These are phyloP conservation scores for Trichoderma pleuroti DNA, from an alignment of 2,329 filamentous ascomycete genomes.

Conservation along the genomic window DNA sequence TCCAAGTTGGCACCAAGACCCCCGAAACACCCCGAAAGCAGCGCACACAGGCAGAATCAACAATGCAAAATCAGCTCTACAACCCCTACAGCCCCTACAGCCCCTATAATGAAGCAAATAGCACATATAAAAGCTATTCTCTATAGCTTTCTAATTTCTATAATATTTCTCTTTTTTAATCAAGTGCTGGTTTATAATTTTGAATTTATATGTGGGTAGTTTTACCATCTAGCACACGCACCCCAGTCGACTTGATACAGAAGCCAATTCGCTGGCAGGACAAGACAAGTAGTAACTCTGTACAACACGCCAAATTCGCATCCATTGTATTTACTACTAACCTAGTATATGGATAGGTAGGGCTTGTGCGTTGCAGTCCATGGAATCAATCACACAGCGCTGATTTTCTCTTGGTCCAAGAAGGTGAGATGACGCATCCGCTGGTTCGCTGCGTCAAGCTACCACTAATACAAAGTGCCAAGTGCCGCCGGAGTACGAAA, in stretches of 20 bases:
- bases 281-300: neutral
- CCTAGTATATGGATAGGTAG: neutral
- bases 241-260: neutral
- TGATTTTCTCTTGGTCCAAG: neutral
- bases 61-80: no score
- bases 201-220: no score
- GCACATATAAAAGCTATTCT: no score
- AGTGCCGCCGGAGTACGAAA: neutral
- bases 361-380: neutral
- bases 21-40: no score
- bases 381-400: no score
- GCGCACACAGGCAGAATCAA: no score
- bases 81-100: no score
- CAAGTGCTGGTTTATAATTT: no score
- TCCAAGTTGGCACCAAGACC: no score
- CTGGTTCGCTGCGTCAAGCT: neutral
- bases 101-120: no score
- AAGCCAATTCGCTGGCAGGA: neutral
- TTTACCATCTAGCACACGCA: neutral
- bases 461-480: neutral
- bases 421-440: slow-evolving; percentile 12
- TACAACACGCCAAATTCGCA: neutral
- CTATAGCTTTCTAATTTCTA: no score
- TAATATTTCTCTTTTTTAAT: no score
- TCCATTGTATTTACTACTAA: neutral